phyloP scores from a whole-genome alignment of 176 grass and related monocot species.

The Triticum timopheevii region DNA sequence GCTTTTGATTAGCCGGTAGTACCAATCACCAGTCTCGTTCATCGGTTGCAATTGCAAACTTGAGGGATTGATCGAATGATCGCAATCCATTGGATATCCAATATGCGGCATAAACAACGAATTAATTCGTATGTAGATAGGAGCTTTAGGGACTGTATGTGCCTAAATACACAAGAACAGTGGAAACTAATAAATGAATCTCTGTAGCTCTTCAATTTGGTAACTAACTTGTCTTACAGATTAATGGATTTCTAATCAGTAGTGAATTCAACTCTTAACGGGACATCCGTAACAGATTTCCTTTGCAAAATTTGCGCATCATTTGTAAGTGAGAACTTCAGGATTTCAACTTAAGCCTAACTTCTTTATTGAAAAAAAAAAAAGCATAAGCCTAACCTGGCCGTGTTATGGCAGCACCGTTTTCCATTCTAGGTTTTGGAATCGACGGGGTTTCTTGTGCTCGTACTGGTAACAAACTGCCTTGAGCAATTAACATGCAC shows the following conservation, averaged over 20 bases:
- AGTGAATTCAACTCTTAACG: background rate
- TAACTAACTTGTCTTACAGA: background rate
- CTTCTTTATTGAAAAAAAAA: too few relatives aligned
- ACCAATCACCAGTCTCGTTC: background rate
- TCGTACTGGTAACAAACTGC: background rate
- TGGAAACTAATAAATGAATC: background rate
- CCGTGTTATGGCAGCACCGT: background rate
- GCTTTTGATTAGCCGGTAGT: background rate
- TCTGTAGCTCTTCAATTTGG: background rate
- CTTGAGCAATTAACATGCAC: background rate
- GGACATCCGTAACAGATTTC: too few relatives aligned
- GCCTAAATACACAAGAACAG: background rate
- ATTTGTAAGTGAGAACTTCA: background rate
- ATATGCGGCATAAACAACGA: background rate
- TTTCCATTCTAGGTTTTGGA: background rate
- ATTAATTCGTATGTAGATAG: background rate
- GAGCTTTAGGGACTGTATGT: background rate
- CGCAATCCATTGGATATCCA: background rate
- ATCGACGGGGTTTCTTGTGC: too few relatives aligned
- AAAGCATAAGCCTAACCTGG: background rate
- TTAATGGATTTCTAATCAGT: background rate
- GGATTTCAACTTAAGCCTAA: background rate
- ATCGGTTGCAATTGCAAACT: background rate
- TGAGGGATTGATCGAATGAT: background rate
- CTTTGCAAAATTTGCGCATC: background rate